phyloP scores from a whole-genome alignment of 2,329 filamentous ascomycete genomes.

The Diaporthe sp. region DNA sequence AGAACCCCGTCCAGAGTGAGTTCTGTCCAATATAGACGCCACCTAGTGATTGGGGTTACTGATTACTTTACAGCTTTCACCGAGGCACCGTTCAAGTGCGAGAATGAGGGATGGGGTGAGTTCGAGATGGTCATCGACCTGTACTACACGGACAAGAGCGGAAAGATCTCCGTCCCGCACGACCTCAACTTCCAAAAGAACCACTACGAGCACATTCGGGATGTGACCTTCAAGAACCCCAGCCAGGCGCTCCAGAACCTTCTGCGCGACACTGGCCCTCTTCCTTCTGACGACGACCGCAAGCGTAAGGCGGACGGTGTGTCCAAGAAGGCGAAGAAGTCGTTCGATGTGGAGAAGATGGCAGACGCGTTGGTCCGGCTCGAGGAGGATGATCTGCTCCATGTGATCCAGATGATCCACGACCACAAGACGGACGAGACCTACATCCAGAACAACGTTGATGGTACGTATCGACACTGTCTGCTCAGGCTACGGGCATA shows the following conservation, averaged over 20 bases:
- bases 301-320: conserved; percentile 76
- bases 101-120: conserved; percentile 98
- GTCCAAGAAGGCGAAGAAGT: conserved; percentile 83
- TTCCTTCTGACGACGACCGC: conserved; percentile 80
- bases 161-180: conserved; percentile 84
- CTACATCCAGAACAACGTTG: conserved; percentile 97
- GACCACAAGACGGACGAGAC: conserved; percentile 96
- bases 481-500: conserved; percentile 16
- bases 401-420: conserved; percentile 97
- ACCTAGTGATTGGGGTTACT: conserved; percentile 38
- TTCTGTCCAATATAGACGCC: conserved; percentile 42
- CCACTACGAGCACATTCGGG: conserved; percentile 86
- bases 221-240: conserved; percentile 91
- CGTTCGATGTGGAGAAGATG: conserved; percentile 93
- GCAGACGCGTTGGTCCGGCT: conserved; percentile 92
- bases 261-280: conserved; percentile 86
- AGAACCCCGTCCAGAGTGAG: conserved; percentile 87
- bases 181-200: conserved; percentile 91
- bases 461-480: conserved; percentile 73
- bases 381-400: conserved; percentile 91
- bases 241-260: conserved; percentile 85
- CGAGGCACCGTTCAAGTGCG: conserved; percentile 88
- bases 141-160: conserved; percentile 86
- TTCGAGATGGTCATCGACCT: conserved; percentile 94
- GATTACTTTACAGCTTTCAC: conserved; percentile 73